phyloP scores from a whole-genome alignment of 768 basidiomycete species.

The Serpula lacrymans region DNA sequence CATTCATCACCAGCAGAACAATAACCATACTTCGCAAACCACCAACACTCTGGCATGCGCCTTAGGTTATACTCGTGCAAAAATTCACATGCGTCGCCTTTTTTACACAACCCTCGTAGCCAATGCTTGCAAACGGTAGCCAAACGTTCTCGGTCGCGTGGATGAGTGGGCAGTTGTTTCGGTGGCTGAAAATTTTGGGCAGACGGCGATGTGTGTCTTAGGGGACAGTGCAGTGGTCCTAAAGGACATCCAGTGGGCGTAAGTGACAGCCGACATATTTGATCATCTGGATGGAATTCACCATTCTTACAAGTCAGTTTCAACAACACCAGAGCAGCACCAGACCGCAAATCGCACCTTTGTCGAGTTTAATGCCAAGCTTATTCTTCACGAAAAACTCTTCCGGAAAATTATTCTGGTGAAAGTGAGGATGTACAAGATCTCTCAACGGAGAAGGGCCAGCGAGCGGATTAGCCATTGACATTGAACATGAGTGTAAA shows the following conservation, averaged over 20 bases:
- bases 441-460: constrained; percentile 61
- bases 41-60: constrained; percentile 99
- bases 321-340: not conserved
- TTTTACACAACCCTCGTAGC: constrained; percentile 96
- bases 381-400: constrained; percentile 82
- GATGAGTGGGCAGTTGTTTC: constrained; percentile 77
- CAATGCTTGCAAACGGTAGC: constrained; percentile 99
- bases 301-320: not conserved
- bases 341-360: constrained; percentile 53
- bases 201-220: constrained; percentile 89
- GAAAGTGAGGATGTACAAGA: constrained; percentile 85
- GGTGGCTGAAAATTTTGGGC: constrained; percentile 87
- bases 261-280: constrained; percentile 86
- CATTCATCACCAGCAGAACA: constrained; percentile 98
- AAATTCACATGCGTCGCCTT: constrained; percentile 97
- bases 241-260: constrained; percentile 86
- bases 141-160: constrained; percentile 76
- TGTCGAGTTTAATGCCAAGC: constrained; percentile 84
- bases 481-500: constrained; percentile 21
- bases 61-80: constrained; percentile 98
- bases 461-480: constrained; percentile 47
- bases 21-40: constrained; percentile 97
- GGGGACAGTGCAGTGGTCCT: constrained; percentile 86
- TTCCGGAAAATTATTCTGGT: constrained; percentile 86
- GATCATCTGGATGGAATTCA: constrained; percentile 59